phyloP scores from a whole-genome alignment of 805 yeast species.

The Peterozyma xylosa region DNA sequence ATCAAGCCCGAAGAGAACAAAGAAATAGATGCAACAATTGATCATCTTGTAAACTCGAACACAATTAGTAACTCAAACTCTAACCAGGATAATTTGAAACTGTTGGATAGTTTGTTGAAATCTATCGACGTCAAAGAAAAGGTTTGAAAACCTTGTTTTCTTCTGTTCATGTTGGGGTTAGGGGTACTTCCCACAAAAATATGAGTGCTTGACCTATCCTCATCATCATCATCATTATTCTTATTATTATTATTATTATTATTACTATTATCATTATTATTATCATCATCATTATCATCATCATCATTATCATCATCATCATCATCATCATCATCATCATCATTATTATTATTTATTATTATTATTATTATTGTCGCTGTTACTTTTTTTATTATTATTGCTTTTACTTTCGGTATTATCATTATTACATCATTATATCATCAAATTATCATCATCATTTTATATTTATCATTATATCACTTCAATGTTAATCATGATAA shows the following conservation, averaged over 20 bases:
- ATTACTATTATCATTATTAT: background rate
- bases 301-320: background rate
- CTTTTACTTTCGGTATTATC: too few relatives aligned
- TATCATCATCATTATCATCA: too few relatives aligned
- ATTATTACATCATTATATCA: background rate
- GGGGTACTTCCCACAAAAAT: too few relatives aligned
- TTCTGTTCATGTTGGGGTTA: too few relatives aligned
- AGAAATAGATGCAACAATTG: conserved; percentile 7
- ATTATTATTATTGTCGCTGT: too few relatives aligned
- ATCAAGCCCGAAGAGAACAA: too few relatives aligned
- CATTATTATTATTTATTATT: background rate
- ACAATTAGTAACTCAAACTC: conserved; percentile 13
- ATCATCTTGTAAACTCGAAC: conserved; percentile 14
- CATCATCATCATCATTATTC: background rate
- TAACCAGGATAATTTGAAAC: conserved; percentile 17
- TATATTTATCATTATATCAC: too few relatives aligned
- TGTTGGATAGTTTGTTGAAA: conserved; percentile 13
- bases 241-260: background rate
- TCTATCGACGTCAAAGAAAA: conserved; percentile 11
- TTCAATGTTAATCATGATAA: too few relatives aligned
- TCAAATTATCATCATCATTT: too few relatives aligned
- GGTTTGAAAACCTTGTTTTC: too few relatives aligned
- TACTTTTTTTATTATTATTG: too few relatives aligned
- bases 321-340: background rate
- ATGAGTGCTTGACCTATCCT: background rate